These are phyloP conservation scores for Amylocystis lapponica DNA, from an alignment of 768 basidiomycete species.

Conservation along the genomic window DNA sequence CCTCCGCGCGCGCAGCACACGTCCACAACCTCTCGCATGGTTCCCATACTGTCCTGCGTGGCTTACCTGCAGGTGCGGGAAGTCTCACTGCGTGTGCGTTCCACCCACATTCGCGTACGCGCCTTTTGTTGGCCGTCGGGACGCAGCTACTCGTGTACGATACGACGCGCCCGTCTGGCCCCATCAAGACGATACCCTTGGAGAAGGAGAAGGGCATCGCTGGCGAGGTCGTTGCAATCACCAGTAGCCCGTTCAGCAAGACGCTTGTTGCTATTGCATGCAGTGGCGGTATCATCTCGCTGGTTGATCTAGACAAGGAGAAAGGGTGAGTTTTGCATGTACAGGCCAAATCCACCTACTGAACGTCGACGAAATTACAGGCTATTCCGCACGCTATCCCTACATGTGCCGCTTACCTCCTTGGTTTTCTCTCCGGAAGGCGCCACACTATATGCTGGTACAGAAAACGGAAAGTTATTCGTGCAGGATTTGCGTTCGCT, in stretches of 20 bases:
- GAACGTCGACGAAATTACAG: slow-evolving; percentile 27
- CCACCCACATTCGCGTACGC: slow-evolving; percentile 57
- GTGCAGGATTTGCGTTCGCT: slow-evolving; percentile 58
- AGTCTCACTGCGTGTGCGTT: slow-evolving; percentile 47
- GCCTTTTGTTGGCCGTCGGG: slow-evolving; percentile 50
- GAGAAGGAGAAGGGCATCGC: slow-evolving; percentile 31
- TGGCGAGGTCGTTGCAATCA: slow-evolving; percentile 49
- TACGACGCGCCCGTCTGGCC: slow-evolving; percentile 48
- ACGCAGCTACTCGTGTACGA: slow-evolving; percentile 58
- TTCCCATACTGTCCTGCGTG: slow-evolving; percentile 49
- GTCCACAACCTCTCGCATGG: slow-evolving; percentile 55
- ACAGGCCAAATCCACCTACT: not conserved
- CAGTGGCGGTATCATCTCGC: slow-evolving; percentile 44
- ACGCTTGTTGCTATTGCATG: slow-evolving; percentile 58
- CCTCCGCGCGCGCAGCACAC: slow-evolving; percentile 46
- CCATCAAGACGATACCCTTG: slow-evolving; percentile 47
- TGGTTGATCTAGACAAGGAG: slow-evolving; percentile 74
- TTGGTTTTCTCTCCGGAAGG: slow-evolving; percentile 67
- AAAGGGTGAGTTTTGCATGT: slow-evolving; percentile 43
- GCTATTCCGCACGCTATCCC: slow-evolving; percentile 50
- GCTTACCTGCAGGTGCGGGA: slow-evolving; percentile 31
- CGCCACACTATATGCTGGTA: slow-evolving; percentile 59
- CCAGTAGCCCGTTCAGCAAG: slow-evolving; percentile 74
- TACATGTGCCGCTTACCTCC: slow-evolving; percentile 52
- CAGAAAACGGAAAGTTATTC: slow-evolving; percentile 57